Percentiles rank a stretch among this genome's conserved stretches.
Conservation (phyloP, 2,329 filamentous ascomycete genomes). For the Exophiala viscosa region DNA sequence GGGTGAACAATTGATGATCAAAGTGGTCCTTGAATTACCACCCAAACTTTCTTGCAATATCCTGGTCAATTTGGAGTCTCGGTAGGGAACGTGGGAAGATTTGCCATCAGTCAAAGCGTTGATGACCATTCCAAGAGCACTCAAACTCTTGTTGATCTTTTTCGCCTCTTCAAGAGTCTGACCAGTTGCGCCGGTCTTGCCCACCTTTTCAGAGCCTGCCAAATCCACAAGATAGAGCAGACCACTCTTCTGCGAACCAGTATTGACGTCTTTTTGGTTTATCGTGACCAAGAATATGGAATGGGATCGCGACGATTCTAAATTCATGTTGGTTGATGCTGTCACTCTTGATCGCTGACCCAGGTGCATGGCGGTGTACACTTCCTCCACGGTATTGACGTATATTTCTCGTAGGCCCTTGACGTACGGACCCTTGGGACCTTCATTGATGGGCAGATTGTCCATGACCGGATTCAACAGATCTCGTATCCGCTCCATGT, state of each 20-base stretch:
- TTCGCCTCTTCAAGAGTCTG: slow-evolving; percentile 97
- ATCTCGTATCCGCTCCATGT: slow-evolving; percentile 98
- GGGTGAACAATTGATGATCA: slow-evolving; percentile 99
- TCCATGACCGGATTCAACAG: slow-evolving; percentile 88
- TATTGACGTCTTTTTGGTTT: slow-evolving; percentile 96
- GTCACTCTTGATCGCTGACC: slow-evolving; percentile 88
- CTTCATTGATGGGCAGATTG: slow-evolving; percentile 95
- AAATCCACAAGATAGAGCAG: slow-evolving; percentile 97
- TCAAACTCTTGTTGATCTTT: slow-evolving; percentile 99
- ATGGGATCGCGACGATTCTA: slow-evolving; percentile 95
- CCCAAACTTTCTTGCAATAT: slow-evolving; percentile 96
- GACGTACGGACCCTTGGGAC: slow-evolving; percentile 94
- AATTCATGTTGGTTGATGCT: slow-evolving; percentile 97
- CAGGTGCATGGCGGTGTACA: slow-evolving; percentile 93
- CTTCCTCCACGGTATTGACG: slow-evolving; percentile 89
- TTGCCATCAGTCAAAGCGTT: slow-evolving; percentile 95
- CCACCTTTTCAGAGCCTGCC: slow-evolving; percentile 96
- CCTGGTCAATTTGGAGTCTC: slow-evolving; percentile 95
- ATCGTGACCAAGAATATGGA: slow-evolving; percentile 97
- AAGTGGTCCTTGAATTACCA: slow-evolving; percentile 95
- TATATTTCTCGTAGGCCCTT: slow-evolving; percentile 94
- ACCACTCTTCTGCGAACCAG: slow-evolving; percentile 90
- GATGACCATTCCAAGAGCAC: slow-evolving; percentile 97
- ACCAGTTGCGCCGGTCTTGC: slow-evolving; percentile 95
- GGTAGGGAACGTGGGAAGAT: slow-evolving; percentile 92